Base-by-base conservation (phyloP, 208 protist species). In the Leishmania amazonensis region DNA sequence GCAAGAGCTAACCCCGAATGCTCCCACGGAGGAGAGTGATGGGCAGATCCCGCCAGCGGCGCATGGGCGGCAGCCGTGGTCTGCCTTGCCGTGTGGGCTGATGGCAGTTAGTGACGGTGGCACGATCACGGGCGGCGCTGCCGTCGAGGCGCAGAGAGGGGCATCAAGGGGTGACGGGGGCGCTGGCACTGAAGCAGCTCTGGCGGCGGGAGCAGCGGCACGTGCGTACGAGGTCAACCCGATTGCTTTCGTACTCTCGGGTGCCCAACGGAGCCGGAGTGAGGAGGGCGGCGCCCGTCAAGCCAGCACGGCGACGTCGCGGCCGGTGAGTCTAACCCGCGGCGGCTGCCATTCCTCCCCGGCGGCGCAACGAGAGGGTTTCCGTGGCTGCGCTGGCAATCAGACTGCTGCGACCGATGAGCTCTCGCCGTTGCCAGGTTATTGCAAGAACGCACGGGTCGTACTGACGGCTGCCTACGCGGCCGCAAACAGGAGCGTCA, bases 241-340 rank as follows among this genome's bases (percentile, higher is more conserved):
- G 0, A 85, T 75, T 35, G 79, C 78, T 35, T 62, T 75, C 21
- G 31, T 80, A 28, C 78, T 82, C 62, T 70, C 83, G 17, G 73
- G 77, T 1, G 76, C 47, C 9, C 76, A 64, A 40, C 57, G 57
- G 0, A 4, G 28, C 38, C 28, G 24, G 8, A 51, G 15, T 19
- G 75, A 3, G 3, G 40, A 45, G n/a, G 49, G 54, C 38, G 19
- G 38, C 73, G 7, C 11, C 53, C 47, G 13, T 15, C 47, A 19
- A 9, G 64, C 13, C 9, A 76, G 49, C 38, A 15, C 31, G 38
- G 15, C 73, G 13, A 17, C 73, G 53, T 64, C 51, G 31, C 42
- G 47, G 45, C 51, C 49, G 70, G 42, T 47, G 70, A 54, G 45
- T 53, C 11, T 38, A 54, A 54, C 28, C 45, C 28, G 19, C 40